These are phyloP conservation scores for Aspergillus sp. DNA, from an alignment of 2,329 filamentous ascomycete genomes.

Conservation along the genomic window DNA sequence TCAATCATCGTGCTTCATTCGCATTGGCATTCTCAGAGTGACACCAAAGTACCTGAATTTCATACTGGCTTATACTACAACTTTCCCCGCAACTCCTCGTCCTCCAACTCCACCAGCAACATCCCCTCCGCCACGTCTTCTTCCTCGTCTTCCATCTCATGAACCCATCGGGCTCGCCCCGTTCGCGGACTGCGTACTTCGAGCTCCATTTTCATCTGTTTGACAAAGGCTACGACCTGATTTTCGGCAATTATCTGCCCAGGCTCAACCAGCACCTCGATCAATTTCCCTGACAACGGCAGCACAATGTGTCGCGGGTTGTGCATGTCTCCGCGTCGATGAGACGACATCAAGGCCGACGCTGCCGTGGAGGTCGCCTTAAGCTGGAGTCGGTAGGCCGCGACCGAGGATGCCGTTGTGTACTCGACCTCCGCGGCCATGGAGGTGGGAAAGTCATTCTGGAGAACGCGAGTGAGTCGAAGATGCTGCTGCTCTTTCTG, in stretches of 20 bases:
- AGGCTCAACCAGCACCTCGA: constrained; percentile 58
- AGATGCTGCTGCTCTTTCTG: constrained; percentile 49
- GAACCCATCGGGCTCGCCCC: constrained; percentile 53
- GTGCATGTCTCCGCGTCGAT: constrained; percentile 50
- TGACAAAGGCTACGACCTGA: constrained; percentile 58
- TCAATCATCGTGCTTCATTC: no score
- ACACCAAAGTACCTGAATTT: no score
- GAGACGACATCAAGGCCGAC: constrained; percentile 39
- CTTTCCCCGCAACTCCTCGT: constrained; percentile 38
- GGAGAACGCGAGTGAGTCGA: constrained; percentile 53
- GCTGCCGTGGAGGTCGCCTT: constrained; percentile 48
- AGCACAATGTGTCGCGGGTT: constrained; percentile 56
- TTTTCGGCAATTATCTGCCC: constrained; percentile 52
- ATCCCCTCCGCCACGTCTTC: constrained; percentile 57
- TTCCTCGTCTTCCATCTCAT: constrained; percentile 52
- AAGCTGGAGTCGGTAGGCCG: constrained; percentile 48
- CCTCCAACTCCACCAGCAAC: constrained; percentile 51
- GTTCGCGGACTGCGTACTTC: constrained; percentile 54
- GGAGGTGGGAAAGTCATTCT: constrained; percentile 60
- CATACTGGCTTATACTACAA: constrained; percentile 15
- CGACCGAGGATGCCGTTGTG: constrained; percentile 40
- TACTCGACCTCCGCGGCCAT: constrained; percentile 55
- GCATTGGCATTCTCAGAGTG: no score
- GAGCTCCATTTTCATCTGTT: constrained; percentile 71
- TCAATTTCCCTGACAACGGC: constrained; percentile 59